Evolutionary conservation across 2,329 filamentous ascomycete genomes (phyloP).

Genomic region (Beauveria sp.): DNA sequence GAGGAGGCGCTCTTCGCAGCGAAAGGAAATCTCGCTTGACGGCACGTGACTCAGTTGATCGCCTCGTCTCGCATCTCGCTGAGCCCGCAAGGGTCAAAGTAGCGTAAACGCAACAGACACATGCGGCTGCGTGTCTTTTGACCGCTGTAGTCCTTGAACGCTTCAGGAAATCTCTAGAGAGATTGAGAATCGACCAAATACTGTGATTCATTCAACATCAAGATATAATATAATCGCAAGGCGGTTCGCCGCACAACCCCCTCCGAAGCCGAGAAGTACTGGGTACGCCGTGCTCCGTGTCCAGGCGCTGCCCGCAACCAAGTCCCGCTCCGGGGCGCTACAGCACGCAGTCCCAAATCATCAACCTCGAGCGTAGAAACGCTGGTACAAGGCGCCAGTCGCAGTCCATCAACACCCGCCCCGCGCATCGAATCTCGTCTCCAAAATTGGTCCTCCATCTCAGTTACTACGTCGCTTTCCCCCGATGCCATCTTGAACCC

Average conservation of each 20-base stretch:
- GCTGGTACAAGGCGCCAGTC: slow-evolving; percentile 41
- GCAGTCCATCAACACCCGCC: slow-evolving; percentile 44
- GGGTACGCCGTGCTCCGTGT: slow-evolving; percentile 5
- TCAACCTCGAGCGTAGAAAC: slow-evolving; percentile 50
- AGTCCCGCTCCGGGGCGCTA: slow-evolving; percentile 11
- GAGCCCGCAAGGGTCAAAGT: not conserved
- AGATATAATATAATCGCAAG: not conserved
- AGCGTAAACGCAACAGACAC: slow-evolving; percentile 1
- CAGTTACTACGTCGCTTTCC: slow-evolving; percentile 43
- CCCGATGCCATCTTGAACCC: slow-evolving; percentile 42
- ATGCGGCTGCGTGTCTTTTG: not conserved
- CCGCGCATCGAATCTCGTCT: slow-evolving; percentile 33
- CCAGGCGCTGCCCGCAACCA: slow-evolving; percentile 2
- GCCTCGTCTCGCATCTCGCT: not conserved
- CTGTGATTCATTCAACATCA: not conserved
- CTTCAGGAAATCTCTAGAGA: not conserved
- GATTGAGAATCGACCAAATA: not conserved
- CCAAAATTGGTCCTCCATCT: slow-evolving; percentile 40
- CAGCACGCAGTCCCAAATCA: slow-evolving; percentile 28
- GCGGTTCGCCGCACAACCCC: not conserved
- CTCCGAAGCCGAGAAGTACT: not conserved
- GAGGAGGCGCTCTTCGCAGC: too few relatives aligned
- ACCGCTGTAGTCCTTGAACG: not conserved
- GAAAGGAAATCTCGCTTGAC: not conserved
- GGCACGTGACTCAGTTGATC: slow-evolving; percentile 2